These are phyloP conservation scores for Gremmenia infestans DNA, from an alignment of 2,329 filamentous ascomycete genomes.

Conservation along the genomic window DNA sequence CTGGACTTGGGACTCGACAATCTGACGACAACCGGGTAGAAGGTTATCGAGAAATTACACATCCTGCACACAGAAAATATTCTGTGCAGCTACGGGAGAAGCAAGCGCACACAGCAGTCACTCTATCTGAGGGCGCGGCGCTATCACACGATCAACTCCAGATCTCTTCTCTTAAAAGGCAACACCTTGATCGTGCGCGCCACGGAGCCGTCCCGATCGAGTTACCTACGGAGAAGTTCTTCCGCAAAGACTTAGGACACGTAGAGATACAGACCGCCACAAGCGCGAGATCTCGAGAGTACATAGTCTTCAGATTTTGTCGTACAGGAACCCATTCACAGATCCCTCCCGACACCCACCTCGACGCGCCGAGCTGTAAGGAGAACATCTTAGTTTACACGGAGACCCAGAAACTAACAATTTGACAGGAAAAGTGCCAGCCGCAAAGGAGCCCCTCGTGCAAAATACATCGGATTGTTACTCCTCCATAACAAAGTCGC, in stretches of 20 bases:
- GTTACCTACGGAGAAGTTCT: slow-evolving; percentile 9
- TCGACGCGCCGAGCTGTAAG: not conserved
- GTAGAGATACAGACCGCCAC: too few species aligned
- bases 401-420: slow-evolving; percentile 12
- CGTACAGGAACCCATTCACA: not conserved
- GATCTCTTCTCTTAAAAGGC: not conserved
- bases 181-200: slow-evolving; percentile 4
- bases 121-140: slow-evolving; percentile 9
- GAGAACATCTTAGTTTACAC: slow-evolving; percentile 1
- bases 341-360: not conserved
- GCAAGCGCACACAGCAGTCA: slow-evolving; percentile 6
- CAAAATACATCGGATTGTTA: not conserved
- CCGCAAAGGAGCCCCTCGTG: not conserved
- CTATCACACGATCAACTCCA: slow-evolving; percentile 7
- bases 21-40: slow-evolving; percentile 6
- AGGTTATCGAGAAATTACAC: slow-evolving; percentile 11
- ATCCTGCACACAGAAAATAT: slow-evolving; percentile 3
- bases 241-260: not conserved
- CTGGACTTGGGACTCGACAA: slow-evolving; percentile 16
- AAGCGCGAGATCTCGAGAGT: too few species aligned
- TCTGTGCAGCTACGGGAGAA: slow-evolving; percentile 1
- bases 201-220: slow-evolving; percentile 2
- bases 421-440: slow-evolving; percentile 10
- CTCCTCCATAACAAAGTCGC: slow-evolving; percentile 4
- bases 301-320: not conserved